Conservation (phyloP, 2,329 filamentous ascomycete genomes). For the Talaromyces atroroseus region DNA sequence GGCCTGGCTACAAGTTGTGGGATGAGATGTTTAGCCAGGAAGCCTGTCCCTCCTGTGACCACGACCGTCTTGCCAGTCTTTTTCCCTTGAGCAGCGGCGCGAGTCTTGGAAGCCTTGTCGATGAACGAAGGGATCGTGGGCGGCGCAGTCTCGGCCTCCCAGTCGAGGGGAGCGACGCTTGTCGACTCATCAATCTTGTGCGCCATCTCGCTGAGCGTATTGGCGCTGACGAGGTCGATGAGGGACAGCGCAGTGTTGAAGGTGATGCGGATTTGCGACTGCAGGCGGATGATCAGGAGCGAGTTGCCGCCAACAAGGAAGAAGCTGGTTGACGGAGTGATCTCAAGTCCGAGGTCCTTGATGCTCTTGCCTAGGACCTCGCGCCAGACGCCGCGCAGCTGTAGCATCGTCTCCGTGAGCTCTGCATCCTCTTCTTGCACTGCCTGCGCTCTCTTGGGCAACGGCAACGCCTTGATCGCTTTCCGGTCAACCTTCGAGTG, state of each 20-base stretch:
- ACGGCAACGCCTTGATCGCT: constrained; percentile 16
- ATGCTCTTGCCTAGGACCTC: constrained; percentile 12
- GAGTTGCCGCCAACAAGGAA: constrained; percentile 9
- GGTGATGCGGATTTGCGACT: neutral
- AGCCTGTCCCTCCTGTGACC: neutral
- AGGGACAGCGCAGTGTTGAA: neutral
- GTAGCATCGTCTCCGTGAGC: constrained; percentile 15
- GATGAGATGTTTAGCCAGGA: neutral
- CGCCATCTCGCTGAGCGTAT: neutral
- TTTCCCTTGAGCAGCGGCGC: neutral
- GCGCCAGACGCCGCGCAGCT: constrained; percentile 20
- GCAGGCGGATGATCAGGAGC: constrained; percentile 6
- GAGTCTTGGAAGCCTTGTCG: neutral
- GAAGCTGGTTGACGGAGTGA: neutral
- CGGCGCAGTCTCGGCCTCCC: neutral
- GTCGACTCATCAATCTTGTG: neutral
- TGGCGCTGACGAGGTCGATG: neutral
- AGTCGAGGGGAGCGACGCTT: neutral
- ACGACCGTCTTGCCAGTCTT: neutral
- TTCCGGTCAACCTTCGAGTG: constrained; percentile 27
- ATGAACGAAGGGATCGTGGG: neutral
- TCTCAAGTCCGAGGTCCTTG: neutral
- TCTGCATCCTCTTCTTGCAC: neutral
- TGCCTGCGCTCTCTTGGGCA: constrained; percentile 15
- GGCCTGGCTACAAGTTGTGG: neutral